Base-by-base conservation (phyloP, 768 basidiomycete genomes). In the Mycena venus region DNA sequence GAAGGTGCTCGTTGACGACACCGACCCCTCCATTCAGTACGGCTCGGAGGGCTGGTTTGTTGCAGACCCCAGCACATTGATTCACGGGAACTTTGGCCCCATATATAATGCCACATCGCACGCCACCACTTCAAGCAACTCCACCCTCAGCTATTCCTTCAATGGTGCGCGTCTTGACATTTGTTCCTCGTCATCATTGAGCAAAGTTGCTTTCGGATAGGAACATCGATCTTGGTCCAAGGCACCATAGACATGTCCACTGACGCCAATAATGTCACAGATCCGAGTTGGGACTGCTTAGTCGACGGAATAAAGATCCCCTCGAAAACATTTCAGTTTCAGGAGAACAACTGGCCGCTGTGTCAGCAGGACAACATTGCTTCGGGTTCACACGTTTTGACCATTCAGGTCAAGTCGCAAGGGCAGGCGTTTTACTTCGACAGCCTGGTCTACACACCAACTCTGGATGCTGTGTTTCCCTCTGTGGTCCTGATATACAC, bases 261-360 rank as follows among this genome's bases (percentile, higher is more conserved):
- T 14, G 47, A 77, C 72, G 68, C 58, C 53, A 51, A 74, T 65
- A 70, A 73, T 73, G 23, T 66, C n/a, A n/a, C n/a, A n/a, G 79
- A 82, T 72, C 83, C 81, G n/a, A 69, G 75, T 14, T 84, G 84
- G 36, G 17, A 42, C 42, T 68, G 78, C 79, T 70, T 42, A 12
- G 65, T 85, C 53, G 83, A 85, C 73, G 65, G 68, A 15, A 66
- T 72, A 29, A 78, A 72, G 25, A 78, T 81, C 40, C 70, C 62
- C 14, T 49, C 70, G 10, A 56, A 73, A 19, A 56, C 65, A 31
- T 80, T 80, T 64, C 49, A 47, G n/a, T 73, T 66, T 25, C 40
- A 47, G 19, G 82, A 85, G 55, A 84, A 84, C 61, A 84, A 83
- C 76, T 83, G 81, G 82, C 21, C 49, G 10, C 68, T 85, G 27